Evolutionary conservation across 345 rosid species (phyloP).

Genomic region (Sapria himalayana): DNA sequence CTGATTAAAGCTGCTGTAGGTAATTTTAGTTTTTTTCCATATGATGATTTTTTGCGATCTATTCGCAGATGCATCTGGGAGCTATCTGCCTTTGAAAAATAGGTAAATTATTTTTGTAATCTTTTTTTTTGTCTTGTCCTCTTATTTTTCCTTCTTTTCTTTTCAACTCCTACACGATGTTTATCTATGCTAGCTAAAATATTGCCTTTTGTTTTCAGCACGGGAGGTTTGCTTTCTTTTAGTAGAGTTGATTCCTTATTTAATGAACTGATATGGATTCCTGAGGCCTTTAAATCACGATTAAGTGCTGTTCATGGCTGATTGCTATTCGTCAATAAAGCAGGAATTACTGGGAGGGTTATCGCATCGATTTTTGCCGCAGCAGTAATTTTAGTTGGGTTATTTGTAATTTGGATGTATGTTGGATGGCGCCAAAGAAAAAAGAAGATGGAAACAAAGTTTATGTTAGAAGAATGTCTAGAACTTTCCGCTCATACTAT

Average conservation of each 20-base stretch:
- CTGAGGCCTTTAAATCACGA: too few relatives aligned
- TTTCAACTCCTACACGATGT: too few relatives aligned
- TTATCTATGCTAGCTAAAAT: too few relatives aligned
- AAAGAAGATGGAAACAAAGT: slow-evolving; percentile 17
- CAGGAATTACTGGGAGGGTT: slow-evolving; percentile 42
- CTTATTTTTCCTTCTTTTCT: too few relatives aligned
- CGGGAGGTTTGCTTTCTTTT: slow-evolving; percentile 29
- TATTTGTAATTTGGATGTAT: slow-evolving; percentile 21
- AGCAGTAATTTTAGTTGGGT: slow-evolving; percentile 19
- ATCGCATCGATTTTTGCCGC: slow-evolving; percentile 46
- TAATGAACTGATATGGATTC: too few relatives aligned
- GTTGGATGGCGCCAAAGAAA: slow-evolving; percentile 28
- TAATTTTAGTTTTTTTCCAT: too few relatives aligned
- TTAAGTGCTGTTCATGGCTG: too few relatives aligned
- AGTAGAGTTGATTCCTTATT: too few relatives aligned
- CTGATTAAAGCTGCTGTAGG: too few relatives aligned
- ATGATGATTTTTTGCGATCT: too few relatives aligned
- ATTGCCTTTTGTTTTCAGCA: too few relatives aligned
- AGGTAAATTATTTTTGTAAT: neutral
- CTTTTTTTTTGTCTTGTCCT: slow-evolving; percentile 9
- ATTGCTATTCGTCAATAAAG: too few relatives aligned
- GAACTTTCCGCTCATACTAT: slow-evolving; percentile 18
- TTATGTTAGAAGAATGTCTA: slow-evolving; percentile 15
- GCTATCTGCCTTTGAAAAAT: slow-evolving; percentile 22
- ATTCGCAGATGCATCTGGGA: slow-evolving; percentile 34